Percentiles rank a stretch among this genome's conserved stretches.
phyloP scores from a whole-genome alignment of 2,329 filamentous ascomycete species.

The Thermomyces lanuginosus region DNA sequence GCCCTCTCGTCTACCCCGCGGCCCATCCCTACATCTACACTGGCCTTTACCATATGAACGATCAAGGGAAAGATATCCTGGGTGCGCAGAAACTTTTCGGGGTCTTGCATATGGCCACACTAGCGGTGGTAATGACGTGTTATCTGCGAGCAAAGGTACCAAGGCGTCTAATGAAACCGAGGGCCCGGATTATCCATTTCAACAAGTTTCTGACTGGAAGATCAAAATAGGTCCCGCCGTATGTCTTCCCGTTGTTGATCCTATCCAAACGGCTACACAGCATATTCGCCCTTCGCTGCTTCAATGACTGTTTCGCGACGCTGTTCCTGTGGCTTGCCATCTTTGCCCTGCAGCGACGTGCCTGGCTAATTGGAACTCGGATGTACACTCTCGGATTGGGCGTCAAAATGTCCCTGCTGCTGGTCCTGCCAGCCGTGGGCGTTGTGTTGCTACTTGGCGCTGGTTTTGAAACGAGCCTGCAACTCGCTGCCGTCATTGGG shows the following conservation, averaged over 20 bases:
- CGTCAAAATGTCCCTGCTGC: constrained; percentile 86
- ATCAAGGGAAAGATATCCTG: constrained; percentile 57
- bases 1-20: constrained; percentile 87
- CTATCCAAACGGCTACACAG: constrained; percentile 87
- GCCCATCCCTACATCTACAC: constrained; percentile 87
- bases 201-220: too few species aligned
- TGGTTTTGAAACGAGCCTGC: too few species aligned
- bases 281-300: constrained; percentile 79
- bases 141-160: constrained; percentile 42
- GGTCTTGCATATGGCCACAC: constrained; percentile 56
- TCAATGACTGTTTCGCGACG: constrained; percentile 87
- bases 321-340: constrained; percentile 74
- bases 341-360: constrained; percentile 54
- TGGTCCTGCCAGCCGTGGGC: constrained; percentile 67
- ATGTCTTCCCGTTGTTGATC: constrained; percentile 69
- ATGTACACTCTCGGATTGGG: constrained; percentile 65
- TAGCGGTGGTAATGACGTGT: constrained; percentile 64
- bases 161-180: too few species aligned
- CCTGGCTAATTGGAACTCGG: constrained; percentile 57
- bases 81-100: constrained; percentile 75
- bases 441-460: constrained; percentile 56
- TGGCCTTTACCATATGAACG: constrained; percentile 59
- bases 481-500: too few species aligned
- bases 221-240: too few species aligned
- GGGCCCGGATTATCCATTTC: too few species aligned